phyloP scores from a whole-genome alignment of 495 filamentous ascomycete species.

The Trichoderma parareesei region DNA sequence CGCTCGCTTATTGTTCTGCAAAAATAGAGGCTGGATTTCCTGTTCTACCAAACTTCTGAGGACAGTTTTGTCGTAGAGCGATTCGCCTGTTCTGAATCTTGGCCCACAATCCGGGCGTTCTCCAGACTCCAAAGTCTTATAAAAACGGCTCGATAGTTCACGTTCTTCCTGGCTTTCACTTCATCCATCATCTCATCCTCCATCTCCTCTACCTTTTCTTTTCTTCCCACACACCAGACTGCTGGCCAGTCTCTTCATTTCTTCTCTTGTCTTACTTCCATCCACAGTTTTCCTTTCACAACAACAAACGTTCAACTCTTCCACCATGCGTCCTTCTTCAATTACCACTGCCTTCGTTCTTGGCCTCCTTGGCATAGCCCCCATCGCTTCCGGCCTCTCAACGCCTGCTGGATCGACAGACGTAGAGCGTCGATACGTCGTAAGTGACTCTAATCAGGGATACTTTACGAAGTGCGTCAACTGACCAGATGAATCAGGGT shows the following conservation, averaged over 20 bases:
- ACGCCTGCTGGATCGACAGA: neutral
- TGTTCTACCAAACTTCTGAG: neutral
- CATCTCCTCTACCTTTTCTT: neutral
- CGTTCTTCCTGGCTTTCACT: neutral
- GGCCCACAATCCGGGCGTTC: neutral
- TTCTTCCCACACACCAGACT: neutral
- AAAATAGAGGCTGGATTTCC: neutral
- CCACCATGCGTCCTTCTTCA: neutral
- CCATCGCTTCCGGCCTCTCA: neutral
- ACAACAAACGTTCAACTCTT: neutral
- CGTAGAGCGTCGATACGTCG: neutral
- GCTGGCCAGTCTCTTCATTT: neutral
- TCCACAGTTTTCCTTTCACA: neutral
- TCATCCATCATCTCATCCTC: neutral
- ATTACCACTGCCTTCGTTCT: neutral
- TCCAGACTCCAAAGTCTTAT: neutral
- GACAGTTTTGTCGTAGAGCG: neutral
- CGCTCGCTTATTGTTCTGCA: neutral
- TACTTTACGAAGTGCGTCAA: neutral
- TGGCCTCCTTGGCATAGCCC: neutral
- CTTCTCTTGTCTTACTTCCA: neutral
- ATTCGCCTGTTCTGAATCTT: neutral
- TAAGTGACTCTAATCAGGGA: neutral
- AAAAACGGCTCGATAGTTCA: neutral
- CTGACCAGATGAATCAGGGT: neutral